Base-by-base conservation (phyloP, 1,284 basidiomycete genomes). In the Takashimella koratensis region DNA sequence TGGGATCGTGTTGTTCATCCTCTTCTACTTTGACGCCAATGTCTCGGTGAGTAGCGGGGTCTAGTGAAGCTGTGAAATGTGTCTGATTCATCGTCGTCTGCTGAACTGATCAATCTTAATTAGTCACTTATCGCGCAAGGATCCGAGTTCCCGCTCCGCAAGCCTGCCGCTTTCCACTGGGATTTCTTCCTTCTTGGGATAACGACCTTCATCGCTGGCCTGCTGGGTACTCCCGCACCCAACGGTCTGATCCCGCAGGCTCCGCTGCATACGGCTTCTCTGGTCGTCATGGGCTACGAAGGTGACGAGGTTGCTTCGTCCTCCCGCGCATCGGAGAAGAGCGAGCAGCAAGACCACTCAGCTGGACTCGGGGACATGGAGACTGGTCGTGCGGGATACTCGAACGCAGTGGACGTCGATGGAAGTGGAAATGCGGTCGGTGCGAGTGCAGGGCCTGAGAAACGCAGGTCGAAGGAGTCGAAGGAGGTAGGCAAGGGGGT, bases 191-290 rank as follows among this genome's bases (percentile, higher is more conserved):
- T 90, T 3, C 83, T 98, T 13, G 95, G 94, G 3, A 80, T 95
- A 57, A 93, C 90, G 0, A 97, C 94, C 0, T 88, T 98, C 65
- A 83, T 97, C 46, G 86, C 93, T 3, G 94, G 92, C 0, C 78
- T 98, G 19, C 80, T 98, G 2, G 94, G 94, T 16, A 70, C 96
- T 3, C 93, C 94, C 0, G 93, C 94, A 0, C 94, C 94, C 0
- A 97, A 98, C 66, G 94, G 73, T 3, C 81, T 95, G 21, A 96
- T 98, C 46, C 94, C 94, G 0, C 95, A 98, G 76, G 94, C 95
- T 1, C 95, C 94, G 0, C 88, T 96, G 22, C 93, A 97, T 66
- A 97, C 94, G 0, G 83, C 84, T 12, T 88, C 90, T 5, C 82
- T 98, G 0, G 79, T 88, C 16, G 81, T 95, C 40, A 86, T 90